Conservation (phyloP, 805 yeast genomes). For the Priceomyces fermenticarens region DNA sequence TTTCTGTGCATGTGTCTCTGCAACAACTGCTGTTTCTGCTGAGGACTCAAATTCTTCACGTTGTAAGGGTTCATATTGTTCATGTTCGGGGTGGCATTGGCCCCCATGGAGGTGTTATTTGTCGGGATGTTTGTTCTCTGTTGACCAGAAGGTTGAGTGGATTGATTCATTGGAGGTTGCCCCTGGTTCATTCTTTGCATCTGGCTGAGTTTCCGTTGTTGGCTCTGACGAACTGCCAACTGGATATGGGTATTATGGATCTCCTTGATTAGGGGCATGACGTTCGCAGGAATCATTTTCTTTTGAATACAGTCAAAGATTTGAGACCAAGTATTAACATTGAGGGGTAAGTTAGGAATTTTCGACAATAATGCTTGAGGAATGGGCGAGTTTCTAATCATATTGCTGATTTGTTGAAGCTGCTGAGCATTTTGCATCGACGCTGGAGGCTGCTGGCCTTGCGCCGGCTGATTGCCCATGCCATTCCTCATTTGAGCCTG, state of each 20-base stretch:
- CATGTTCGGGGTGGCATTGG: constrained; percentile 13
- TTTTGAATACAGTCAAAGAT: constrained; percentile 61
- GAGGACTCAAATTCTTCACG: constrained; percentile 26
- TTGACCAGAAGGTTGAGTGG: constrained; percentile 10
- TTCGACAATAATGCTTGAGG: constrained; percentile 64
- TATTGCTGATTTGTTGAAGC: constrained; percentile 35
- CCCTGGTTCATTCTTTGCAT: constrained; percentile 15
- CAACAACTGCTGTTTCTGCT: constrained; percentile 37
- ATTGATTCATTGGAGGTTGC: constrained; percentile 12
- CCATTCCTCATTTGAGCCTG: constrained; percentile 21
- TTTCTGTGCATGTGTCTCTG: constrained; percentile 32
- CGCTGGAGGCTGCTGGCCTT: constrained; percentile 19
- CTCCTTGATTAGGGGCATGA: constrained; percentile 58
- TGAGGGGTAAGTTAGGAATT: constrained; percentile 76
- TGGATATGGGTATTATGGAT: constrained; percentile 68
- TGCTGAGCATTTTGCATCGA: constrained; percentile 27
- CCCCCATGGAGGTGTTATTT: constrained; percentile 5
- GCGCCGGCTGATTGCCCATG: constrained; percentile 9
- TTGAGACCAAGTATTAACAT: constrained; percentile 78
- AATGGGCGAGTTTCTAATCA: constrained; percentile 64
- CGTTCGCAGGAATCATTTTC: constrained; percentile 56
- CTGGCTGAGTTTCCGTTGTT: constrained; percentile 36
- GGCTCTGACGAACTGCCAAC: constrained; percentile 49
- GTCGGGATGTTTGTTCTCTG: constrained; percentile 6
- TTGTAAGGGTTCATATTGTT: constrained; percentile 13